A percentile compares a stretch with the other conserved stretches of the same genome.
phyloP scores from a whole-genome alignment of 441 rosid genomes.

The Populus tomentosa region DNA sequence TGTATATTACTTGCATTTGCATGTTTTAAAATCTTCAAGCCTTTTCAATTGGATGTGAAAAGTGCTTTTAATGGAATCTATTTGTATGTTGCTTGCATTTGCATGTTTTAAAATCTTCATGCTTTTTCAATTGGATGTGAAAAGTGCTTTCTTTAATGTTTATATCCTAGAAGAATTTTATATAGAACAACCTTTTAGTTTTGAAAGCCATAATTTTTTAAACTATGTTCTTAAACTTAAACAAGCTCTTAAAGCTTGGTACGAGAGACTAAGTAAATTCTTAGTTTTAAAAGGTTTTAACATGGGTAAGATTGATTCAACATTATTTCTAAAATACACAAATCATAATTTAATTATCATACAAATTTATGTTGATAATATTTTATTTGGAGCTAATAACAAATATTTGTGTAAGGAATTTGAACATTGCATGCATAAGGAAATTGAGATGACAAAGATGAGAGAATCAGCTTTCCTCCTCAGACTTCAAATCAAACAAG shows the following conservation, averaged over 20 bases:
- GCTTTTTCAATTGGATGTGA: slow-evolving; percentile 4
- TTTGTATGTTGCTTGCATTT: too few species aligned
- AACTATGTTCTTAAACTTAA: neutral
- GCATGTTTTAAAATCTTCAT: neutral
- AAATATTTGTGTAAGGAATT: neutral
- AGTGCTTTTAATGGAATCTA: too few species aligned
- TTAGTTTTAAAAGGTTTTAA: neutral
- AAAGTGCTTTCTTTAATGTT: neutral
- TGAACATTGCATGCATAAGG: neutral
- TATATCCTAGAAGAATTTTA: neutral
- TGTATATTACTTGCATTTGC: neutral
- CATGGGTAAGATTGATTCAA: neutral
- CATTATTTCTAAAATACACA: neutral
- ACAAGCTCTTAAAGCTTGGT: neutral
- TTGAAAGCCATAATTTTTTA: neutral
- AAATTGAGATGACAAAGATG: neutral
- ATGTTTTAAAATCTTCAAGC: too few species aligned
- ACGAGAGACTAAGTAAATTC: neutral
- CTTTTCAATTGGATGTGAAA: too few species aligned
- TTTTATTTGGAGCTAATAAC: neutral
- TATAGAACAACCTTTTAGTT: neutral
- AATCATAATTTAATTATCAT: neutral
- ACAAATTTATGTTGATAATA: neutral
- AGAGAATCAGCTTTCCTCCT: neutral
- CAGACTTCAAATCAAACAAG: neutral